Evolutionary conservation across 805 yeast genomes (phyloP), one percentile per base, ranked within the genome.

Genomic region (Teunomyces barrocoloradensis): DNA sequence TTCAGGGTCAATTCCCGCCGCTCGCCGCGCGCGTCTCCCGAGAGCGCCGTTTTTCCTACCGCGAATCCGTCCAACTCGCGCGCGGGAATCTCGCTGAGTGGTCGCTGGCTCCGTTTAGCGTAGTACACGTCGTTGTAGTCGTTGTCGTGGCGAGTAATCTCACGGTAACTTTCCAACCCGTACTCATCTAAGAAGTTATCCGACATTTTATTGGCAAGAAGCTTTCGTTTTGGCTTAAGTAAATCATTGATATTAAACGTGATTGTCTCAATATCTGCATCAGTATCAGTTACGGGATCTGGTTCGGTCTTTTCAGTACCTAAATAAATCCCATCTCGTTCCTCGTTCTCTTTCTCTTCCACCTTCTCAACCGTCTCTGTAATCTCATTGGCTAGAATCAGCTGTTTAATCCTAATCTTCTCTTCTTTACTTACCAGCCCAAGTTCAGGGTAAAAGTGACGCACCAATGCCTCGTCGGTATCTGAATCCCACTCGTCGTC

Each of bases 401-500:
- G 76, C 36, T 56, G 46, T 50, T 69, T 71, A 38, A 73, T 62
- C 54, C 64, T 68, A 15, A 55, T 48, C 52, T 71, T 71, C 47
- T 64, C 70, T 13, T 70, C 75, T 34, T 48, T 51, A 3, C 69
- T 55, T 39, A 70, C 53, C 15, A 69, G 71, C 5, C 73, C 68
- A 5, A 73, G 51, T 41, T 62, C 61, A 0, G 78, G 78, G 49
- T 69, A 73, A 49, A 69, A 69, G 45, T 69, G 71, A 49, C 66
- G 61, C 39, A 73, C 57, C 18, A 73, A 54, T 23, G 64, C 72
- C 33, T 73, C 75, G 51, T 73, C 77, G 9, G 71, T 29, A 1
- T 55, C 58, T 4, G 73, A 64, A 47, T 71, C 74, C 73, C 73
- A 69, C 25, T 71, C 75, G 44, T 63, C 64, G 25, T 66, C 68